Base-by-base conservation (phyloP, 345 rosid species). In the Brassica napus region DNA sequence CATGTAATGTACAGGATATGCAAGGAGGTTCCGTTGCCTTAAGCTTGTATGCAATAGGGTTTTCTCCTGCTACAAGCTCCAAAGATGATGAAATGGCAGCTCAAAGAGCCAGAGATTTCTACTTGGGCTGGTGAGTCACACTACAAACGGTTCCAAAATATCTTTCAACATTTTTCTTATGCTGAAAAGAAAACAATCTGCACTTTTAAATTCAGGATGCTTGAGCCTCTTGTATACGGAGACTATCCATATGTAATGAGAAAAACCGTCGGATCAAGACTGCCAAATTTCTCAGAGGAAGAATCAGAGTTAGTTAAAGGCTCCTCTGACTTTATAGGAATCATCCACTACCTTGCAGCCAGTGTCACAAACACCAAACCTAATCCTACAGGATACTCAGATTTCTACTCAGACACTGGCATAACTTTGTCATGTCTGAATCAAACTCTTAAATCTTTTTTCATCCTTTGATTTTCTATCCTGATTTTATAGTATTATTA, bases 41-140 rank as follows among this genome's bases (percentile, higher is more conserved):
- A 3, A 24, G 63, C 63, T 59, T 59, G 31, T 59, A 3, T 59
- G 31, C n/a, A 23, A 59, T 59, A 59, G 31, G 31, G 6, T 24
- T 59, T 21, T 59, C 31, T 23, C 63, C 63, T 23, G 10, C n/a
- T 3, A 59, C 63, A 23, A 59, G n/a, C 31, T 59, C 62, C 63
- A 59, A 59, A 31, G 63, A 59, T 59, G 63, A 59, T 59, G 63
- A 59, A 23, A 24, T 24, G 3, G 63, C 63, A 59, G 6, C 63
- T 24, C 63, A 59, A 24, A 23, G 63, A 59, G 63, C 63, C 63
- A 59, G 63, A 59, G 63, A 59, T 59, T 59, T 59, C 63, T 23
- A 23, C 63, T 59, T 59, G 31, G 63, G 63, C 31, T 59, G 63
- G 63, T 59, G 63, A 23, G 63, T 21, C 14, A 21, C 30, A 10